Conservation (phyloP, 225 moss, liverwort and hornwort species). For the Antitrichia curtipendula region DNA sequence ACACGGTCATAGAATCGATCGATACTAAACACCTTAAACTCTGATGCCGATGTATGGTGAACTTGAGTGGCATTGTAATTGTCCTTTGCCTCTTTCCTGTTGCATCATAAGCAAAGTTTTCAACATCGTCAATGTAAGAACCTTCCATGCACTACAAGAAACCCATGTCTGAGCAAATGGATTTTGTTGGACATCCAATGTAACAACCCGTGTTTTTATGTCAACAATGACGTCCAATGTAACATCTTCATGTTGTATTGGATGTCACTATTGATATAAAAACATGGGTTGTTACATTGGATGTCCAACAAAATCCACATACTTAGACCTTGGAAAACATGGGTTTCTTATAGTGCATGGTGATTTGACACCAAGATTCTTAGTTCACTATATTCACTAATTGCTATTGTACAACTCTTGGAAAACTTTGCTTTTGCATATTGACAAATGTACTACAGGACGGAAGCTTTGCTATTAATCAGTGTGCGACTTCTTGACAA, state of each 20-base stretch:
- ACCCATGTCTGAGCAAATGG: no score
- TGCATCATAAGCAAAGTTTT: neutral
- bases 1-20: conserved; percentile 78
- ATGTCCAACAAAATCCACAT: no score
- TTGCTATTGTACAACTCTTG: neutral
- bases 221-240: no score
- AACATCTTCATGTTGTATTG: no score
- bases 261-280: no score
- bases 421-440: neutral
- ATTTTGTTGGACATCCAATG: no score
- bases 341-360: no score
- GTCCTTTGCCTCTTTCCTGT: conserved; percentile 46
- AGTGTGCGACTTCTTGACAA: neutral
- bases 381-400: neutral
- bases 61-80: conserved; percentile 29
- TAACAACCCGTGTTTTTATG: no score
- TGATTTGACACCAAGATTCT: neutral
- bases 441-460: neutral
- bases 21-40: conserved; percentile 40
- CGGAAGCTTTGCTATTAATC: neutral
- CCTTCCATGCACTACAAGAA: no score
- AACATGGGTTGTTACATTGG: no score
- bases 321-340: no score
- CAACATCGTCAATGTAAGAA: neutral
- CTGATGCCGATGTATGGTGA: conserved; percentile 20